A percentile compares a stretch with the other conserved stretches of the same genome.
Evolutionary conservation across 106 monocot species (phyloP).

Genomic region (Gastrodia elata): DNA sequence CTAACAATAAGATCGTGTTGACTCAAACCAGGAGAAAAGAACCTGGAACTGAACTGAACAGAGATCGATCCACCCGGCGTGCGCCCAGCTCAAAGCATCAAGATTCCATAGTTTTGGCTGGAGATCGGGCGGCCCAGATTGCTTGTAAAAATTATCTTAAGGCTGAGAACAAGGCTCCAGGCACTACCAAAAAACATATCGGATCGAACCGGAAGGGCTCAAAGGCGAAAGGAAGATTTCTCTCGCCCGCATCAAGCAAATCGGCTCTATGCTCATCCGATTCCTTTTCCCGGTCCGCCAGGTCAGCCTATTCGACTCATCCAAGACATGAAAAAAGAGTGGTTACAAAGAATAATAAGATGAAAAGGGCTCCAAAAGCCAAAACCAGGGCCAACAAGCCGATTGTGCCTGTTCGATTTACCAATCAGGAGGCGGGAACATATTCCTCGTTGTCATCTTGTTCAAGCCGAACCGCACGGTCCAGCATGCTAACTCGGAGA

Average conservation of each 20-base stretch:
- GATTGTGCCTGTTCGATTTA: background rate
- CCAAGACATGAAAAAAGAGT: background rate
- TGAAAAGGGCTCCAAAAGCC: background rate
- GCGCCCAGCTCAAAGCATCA: background rate
- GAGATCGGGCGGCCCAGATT: conserved; percentile 1
- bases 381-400: background rate
- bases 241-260: background rate
- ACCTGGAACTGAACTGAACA: background rate
- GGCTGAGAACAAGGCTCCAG: background rate
- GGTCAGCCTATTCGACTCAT: background rate
- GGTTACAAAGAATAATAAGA: background rate
- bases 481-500: background rate
- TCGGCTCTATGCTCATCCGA: background rate
- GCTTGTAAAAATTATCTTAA: background rate
- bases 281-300: background rate
- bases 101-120: too few species aligned
- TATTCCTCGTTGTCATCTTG: background rate
- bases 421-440: background rate
- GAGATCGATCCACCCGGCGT: background rate
- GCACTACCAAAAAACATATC: background rate
- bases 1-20: too few species aligned
- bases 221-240: background rate
- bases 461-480: background rate
- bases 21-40: background rate
- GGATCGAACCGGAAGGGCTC: background rate